phyloP scores from a whole-genome alignment of 2,329 filamentous ascomycete genomes.

The Talaromyces sp. region DNA sequence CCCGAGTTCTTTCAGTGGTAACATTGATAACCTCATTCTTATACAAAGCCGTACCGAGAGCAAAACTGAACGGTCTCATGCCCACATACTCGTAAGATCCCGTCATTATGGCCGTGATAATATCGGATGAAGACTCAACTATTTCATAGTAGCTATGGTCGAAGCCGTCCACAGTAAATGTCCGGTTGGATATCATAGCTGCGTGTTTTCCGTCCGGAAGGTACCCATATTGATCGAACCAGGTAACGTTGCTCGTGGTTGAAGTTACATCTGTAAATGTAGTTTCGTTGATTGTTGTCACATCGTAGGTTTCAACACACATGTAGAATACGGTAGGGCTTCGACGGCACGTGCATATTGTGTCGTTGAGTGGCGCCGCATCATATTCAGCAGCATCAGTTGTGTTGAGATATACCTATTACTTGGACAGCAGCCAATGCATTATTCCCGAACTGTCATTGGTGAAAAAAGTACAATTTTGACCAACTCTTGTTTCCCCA shows the following conservation, averaged over 20 bases:
- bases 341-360: slow-evolving; percentile 2
- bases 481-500: too few relatives aligned
- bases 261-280: slow-evolving; percentile 1
- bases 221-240: neutral
- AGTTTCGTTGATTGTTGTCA: slow-evolving; percentile 4
- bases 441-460: slow-evolving; percentile 2
- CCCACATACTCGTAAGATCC: too few relatives aligned
- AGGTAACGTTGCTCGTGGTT: neutral
- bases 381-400: neutral
- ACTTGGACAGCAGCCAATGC: neutral
- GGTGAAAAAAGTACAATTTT: neutral
- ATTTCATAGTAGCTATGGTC: slow-evolving; percentile 10
- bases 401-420: slow-evolving; percentile 3
- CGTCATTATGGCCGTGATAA: too few relatives aligned
- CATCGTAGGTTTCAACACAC: slow-evolving; percentile 12
- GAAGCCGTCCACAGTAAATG: slow-evolving; percentile 4
- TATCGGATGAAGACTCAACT: too few relatives aligned
- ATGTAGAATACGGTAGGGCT: slow-evolving; percentile 11
- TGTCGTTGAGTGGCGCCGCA: neutral
- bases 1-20: neutral
- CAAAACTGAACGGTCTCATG: slow-evolving; percentile 9
- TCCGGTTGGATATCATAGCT: neutral
- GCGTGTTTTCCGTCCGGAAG: neutral
- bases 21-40: neutral
- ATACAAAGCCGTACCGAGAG: slow-evolving; percentile 6